These are phyloP conservation scores for Termitomyces sp. DNA, from an alignment of 768 basidiomycete genomes.

Conservation along the genomic window DNA sequence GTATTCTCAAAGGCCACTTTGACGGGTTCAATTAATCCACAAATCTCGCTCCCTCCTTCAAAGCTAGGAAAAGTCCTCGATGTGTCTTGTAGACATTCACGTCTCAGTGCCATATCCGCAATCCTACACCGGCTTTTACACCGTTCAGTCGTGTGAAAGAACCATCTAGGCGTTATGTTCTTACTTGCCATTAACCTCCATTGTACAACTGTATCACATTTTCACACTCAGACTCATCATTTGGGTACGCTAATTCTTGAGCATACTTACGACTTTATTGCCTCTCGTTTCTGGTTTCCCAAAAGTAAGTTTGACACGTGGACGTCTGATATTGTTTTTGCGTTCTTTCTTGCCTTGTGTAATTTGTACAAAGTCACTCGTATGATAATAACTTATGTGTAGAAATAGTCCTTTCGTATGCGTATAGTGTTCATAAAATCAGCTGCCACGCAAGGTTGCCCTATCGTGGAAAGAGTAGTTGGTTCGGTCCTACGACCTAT, in stretches of 20 bases:
- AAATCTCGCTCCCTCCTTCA: constrained; percentile 3
- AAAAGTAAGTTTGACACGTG: constrained; percentile 1
- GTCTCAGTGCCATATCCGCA: constrained; percentile 32
- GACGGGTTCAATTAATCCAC: constrained; percentile 73
- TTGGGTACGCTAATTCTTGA: constrained; percentile 3
- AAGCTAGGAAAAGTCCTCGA: constrained; percentile 7
- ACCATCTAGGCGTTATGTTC: neutral
- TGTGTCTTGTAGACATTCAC: neutral
- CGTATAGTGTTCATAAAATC: neutral
- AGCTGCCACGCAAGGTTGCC: neutral
- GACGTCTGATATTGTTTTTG: neutral
- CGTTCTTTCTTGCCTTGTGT: neutral
- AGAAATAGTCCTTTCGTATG: neutral
- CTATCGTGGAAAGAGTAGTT: neutral
- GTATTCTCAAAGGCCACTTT: constrained; percentile 87
- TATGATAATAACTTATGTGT: constrained; percentile 1
- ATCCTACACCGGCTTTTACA: constrained; percentile 23
- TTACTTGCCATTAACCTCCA: neutral
- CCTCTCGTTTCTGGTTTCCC: neutral
- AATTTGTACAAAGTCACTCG: constrained; percentile 6
- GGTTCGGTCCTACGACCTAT: neutral
- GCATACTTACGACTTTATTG: neutral
- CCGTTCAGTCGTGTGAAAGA: constrained; percentile 3
- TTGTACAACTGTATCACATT: constrained; percentile 4
- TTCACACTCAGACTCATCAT: neutral